Base-by-base conservation (phyloP, 2,329 filamentous ascomycete species). In the Trichophyton simii region DNA sequence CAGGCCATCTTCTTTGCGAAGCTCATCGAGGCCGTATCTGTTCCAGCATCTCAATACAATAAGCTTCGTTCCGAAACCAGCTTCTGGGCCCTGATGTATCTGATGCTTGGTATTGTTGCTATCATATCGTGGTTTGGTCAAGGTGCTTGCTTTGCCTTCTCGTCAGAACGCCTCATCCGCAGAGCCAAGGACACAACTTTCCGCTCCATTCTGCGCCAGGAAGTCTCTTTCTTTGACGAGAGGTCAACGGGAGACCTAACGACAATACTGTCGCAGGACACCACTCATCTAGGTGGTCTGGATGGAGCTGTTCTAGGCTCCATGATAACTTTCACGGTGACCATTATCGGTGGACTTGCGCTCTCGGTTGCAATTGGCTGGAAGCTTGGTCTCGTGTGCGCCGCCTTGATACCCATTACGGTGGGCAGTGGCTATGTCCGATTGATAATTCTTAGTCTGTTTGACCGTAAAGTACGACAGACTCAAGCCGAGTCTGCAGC, bases 221-320 rank as follows among this genome's bases (percentile, higher is more conserved):
- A 97, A 64, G 91, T 97, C 62, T 79, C 84, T 34, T 97, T 91
- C 73, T 97, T 96, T 67, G 94, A 97, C 73, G 87, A 92, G 72
- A 95, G 97, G 72, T 91, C 88, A 3, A 86, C 90, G 6, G 92
- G 94, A 65, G 87, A 91, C 0, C 78, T 97, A 67, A 96, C 91
- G 0, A 89, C 88, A 0, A 92, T 95, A 75, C 78, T 96, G 11
- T 91, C 89, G 1, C 94, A 89, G 0, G 88, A 96, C 73, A 91
- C 91, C 41, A 44, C 41, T 44, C 41, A 44, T 18, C 41, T 44
- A n/a, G 41, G 41, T 44, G 41, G 41, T 15, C 41, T 44, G n/a
- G 41, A 18, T 5, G 41, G n/a, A 15, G 41, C 41, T 6, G 41
- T 44, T 0, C n/a, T 44, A n/a, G 41, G 41, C 41, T 44, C 41